These are phyloP conservation scores for Leishmania arabica DNA, from an alignment of 208 protist genomes.

Conservation along the genomic window DNA sequence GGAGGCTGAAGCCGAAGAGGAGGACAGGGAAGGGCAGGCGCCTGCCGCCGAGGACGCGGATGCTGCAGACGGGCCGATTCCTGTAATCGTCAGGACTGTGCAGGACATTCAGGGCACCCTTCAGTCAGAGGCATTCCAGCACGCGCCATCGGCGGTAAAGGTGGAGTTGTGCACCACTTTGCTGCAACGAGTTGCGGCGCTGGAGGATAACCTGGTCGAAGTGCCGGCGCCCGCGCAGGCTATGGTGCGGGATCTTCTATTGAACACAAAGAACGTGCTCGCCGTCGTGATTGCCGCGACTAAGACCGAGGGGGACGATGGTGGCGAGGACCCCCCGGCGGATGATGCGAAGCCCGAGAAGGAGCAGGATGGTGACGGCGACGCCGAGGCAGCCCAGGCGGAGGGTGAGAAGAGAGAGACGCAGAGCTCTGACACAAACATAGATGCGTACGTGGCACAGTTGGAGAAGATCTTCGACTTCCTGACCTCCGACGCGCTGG, in stretches of 20 bases:
- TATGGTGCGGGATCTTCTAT: constrained; percentile 17
- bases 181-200: constrained; percentile 6
- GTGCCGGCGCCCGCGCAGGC: constrained; percentile 14
- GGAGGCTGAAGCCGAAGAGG: constrained; percentile 1
- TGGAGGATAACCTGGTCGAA: constrained; percentile 12
- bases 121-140: constrained; percentile 22
- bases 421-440: background rate
- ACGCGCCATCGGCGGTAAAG: constrained; percentile 15
- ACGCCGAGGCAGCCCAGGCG: background rate
- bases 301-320: background rate
- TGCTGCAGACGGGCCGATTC: background rate
- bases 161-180: constrained; percentile 18
- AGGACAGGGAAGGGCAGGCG: background rate
- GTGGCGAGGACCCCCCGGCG: background rate
- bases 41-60: constrained; percentile 1
- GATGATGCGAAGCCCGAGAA: background rate
- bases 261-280: constrained; percentile 14
- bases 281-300: background rate
- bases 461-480: constrained; percentile 41
- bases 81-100: constrained; percentile 18
- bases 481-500: constrained; percentile 50
- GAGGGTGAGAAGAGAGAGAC: background rate
- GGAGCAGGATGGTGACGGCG: background rate
- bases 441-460: constrained; percentile 22
- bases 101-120: constrained; percentile 20